Conservation (phyloP, 2,329 filamentous ascomycete species). For the Fusarium sp. region DNA sequence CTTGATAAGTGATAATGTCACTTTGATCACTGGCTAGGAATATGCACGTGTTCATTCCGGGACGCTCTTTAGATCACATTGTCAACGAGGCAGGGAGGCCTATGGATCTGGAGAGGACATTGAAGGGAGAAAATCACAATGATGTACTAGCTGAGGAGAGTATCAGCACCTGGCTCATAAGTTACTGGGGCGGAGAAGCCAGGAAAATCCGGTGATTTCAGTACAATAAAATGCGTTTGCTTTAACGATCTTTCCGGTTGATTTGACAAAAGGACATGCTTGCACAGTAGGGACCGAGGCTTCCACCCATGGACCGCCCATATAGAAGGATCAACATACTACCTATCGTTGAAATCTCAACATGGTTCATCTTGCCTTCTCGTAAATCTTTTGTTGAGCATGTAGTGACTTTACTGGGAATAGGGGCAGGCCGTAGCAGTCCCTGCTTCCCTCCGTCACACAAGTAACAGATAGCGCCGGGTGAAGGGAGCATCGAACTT, state of each 20-base stretch:
- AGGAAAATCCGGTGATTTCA: neutral
- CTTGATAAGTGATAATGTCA: constrained; percentile 7
- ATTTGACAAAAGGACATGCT: neutral
- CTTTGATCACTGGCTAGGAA: neutral
- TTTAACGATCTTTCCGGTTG: neutral
- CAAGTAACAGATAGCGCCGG: neutral
- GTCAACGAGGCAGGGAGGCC: too few relatives aligned
- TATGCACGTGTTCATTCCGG: neutral
- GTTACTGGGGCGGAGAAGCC: neutral
- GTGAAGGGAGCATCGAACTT: neutral
- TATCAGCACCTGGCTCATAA: neutral
- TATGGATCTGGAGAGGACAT: too few relatives aligned
- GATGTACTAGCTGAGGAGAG: neutral
- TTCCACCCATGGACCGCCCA: neutral
- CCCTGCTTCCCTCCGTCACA: neutral
- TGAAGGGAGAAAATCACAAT: neutral
- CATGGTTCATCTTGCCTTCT: neutral
- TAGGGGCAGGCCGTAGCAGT: neutral
- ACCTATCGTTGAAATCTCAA: neutral
- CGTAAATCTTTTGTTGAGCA: neutral
- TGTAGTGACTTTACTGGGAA: neutral
- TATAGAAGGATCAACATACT: neutral
- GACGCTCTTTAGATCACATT: neutral
- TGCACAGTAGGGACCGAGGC: neutral
- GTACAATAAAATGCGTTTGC: neutral